Evolutionary conservation across 2,329 filamentous ascomycete species (phyloP), one percentile per base, ranked within the genome.

Genomic region (Fusarium pseudoanthophilum): DNA sequence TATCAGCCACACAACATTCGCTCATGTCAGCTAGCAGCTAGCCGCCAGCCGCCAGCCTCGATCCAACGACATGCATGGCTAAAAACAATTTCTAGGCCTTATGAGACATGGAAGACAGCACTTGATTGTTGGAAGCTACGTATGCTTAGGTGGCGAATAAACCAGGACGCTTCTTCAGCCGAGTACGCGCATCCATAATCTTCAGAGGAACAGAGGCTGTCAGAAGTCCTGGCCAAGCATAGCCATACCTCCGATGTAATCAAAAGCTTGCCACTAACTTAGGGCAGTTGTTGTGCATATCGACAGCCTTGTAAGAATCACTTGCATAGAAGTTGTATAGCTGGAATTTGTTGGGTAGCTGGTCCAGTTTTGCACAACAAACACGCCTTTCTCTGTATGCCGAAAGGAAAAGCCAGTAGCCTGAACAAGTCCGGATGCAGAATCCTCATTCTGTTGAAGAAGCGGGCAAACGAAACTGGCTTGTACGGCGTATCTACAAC

Each of bases 81-180:
- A 32, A 40, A 69, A 30, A 40, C 49, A 34, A 36, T 49, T 30
- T 21, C 26, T 43, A 57, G 26, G n/a, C 34, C 34, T 37, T 64
- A 40, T 21, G 11, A 37, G 58, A 48, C 24, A 51, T 34, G 34
- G 26, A 42, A 18, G 56, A 24, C 20, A 60, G 24, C 59, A 28
- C 39, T 42, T 51, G 32, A 30, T 56, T 40, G 46, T 24, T 39
- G n/a, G 34, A 28, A 32, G 51, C 53, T 67, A 42, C 37, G 34
- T 43, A 57, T 13, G 37, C 48, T 28, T 13, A 13, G 32, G 71
- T 74, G 71, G 71, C 71, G 64, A 74, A 72, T 39, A 30, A 43
- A 36, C n/a, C 40, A 51, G 26, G 16, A 42, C 36, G 49, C 26
- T 63, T 37, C 21, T 26, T 59, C 24, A 24, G 32, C 42, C 51